Base-by-base conservation (phyloP, 306 rosid genomes). In the Vicia faba region DNA sequence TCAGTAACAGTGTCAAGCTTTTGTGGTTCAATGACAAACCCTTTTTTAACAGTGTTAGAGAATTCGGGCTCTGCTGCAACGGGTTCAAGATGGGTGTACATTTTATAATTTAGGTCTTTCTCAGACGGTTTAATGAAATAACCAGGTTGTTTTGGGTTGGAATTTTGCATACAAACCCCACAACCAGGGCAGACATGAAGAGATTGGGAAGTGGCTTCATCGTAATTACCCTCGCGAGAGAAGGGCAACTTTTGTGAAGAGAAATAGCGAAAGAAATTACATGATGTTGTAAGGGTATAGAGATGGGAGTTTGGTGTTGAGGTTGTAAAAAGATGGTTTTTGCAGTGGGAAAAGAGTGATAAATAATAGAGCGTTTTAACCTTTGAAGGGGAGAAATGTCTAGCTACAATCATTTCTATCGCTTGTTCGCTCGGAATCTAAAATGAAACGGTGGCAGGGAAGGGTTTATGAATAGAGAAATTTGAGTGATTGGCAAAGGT, bases 81-180 rank as follows among this genome's bases (percentile, higher is more conserved):
- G 0, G 78, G 88, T 60, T 77, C 79, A 28, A 92, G 96, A 71
- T 86, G 91, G 57, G 71, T 46, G 28, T 44, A 35, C 46, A 85
- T n/a, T 48, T 70, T 83, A 74, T 85, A 87, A 44, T 74, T 71
- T 1, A 78, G 53, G 62, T 84, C 91, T 74, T 93, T 89, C 12
- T 53, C 70, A 11, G 96, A 87, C 38, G 98, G 98, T 69, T 80
- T 83, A 55, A 80, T 53, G 83, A 87, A 93, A 75, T 88, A 93
- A 19, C 98, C 98, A 13, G 96, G 98, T 58, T 67, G 83, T 25
- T 88, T 87, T 9, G 96, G 84, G 60, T 83, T 84, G 4, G 71
- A 79, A 68, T 80, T 79, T 46, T 93, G 98, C 96, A 93, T 86
- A 41, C 80, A 77, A 70, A 93, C 91, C 57, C 98, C 98, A 72